Percentiles rank a stretch among this genome's conserved stretches.
These are phyloP conservation scores for Scortechinia acanthostroma DNA, from an alignment of 2,329 filamentous ascomycete species.

Conservation along the genomic window DNA sequence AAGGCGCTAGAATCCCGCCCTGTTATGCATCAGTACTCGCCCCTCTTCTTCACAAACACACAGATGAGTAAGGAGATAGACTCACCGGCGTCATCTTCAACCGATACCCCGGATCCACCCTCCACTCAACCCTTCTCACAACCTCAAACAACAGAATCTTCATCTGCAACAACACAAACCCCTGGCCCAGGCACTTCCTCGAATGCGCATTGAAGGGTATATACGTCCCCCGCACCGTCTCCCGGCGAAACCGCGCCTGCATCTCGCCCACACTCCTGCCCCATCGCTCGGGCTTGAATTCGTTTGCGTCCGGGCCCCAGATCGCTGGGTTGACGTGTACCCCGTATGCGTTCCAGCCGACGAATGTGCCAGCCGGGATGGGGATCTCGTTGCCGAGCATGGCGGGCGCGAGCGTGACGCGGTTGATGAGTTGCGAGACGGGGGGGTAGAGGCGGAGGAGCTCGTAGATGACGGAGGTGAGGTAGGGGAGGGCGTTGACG, in stretches of 20 bases:
- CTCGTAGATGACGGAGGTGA: conserved; percentile 35
- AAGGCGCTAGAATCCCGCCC: background rate
- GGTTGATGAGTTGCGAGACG: conserved; percentile 38
- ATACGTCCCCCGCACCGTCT: background rate
- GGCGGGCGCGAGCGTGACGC: conserved; percentile 13
- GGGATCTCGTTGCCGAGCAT: conserved; percentile 16
- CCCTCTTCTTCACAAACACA: no score
- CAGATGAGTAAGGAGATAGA: no score
- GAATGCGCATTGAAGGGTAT: background rate
- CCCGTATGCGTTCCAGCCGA: conserved; percentile 17
- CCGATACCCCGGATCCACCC: background rate
- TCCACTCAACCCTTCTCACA: background rate
- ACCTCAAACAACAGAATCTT: conserved; percentile 1
- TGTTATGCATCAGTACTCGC: no score
- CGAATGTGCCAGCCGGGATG: conserved; percentile 23
- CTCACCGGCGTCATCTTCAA: background rate
- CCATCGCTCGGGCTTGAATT: conserved; percentile 2
- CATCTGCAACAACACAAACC: background rate
- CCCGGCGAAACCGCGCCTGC: background rate
- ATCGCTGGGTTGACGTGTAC: background rate
- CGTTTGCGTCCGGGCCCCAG: background rate
- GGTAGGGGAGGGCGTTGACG: conserved; percentile 15
- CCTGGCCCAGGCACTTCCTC: background rate
- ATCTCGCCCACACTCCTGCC: background rate
- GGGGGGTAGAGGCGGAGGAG: conserved; percentile 37